phyloP scores from a whole-genome alignment of 2,329 filamentous ascomycete genomes.

The Phoma sp. region DNA sequence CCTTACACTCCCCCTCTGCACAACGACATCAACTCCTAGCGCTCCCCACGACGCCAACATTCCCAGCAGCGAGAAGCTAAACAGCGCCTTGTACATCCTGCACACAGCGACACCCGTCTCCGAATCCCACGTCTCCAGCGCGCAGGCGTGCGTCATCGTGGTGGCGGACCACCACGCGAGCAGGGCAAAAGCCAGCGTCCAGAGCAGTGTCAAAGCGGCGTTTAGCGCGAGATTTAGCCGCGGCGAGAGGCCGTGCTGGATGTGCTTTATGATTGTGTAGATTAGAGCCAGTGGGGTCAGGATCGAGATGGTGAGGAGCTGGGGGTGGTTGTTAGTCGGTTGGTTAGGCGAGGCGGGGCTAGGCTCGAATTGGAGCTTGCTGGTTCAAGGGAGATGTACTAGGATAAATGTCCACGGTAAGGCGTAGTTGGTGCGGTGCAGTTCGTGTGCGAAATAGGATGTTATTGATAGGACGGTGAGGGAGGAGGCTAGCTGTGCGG shows the following conservation, averaged over 20 bases:
- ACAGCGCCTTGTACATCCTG: conserved; percentile 65
- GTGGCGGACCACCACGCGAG: conserved; percentile 61
- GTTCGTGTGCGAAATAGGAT: conserved; percentile 62
- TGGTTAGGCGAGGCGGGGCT: too few relatives aligned
- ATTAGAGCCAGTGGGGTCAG: conserved; percentile 58
- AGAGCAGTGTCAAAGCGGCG: conserved; percentile 56
- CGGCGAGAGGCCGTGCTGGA: conserved; percentile 59
- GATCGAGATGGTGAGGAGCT: conserved; percentile 61
- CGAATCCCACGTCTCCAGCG: conserved; percentile 59
- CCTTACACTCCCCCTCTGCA: conserved; percentile 48
- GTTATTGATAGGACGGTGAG: conserved; percentile 62
- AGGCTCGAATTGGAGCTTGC: too few relatives aligned
- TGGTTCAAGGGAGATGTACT: conserved; percentile 44
- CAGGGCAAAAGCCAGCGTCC: conserved; percentile 59
- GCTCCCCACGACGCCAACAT: conserved; percentile 56
- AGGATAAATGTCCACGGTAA: conserved; percentile 67
- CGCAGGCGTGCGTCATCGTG: conserved; percentile 61
- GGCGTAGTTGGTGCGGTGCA: conserved; percentile 58
- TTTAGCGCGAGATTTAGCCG: conserved; percentile 60
- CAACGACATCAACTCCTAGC: conserved; percentile 59
- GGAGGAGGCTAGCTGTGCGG: conserved; percentile 51
- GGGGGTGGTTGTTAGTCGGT: conserved; percentile 2
- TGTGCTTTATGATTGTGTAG: conserved; percentile 59
- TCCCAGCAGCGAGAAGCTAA: conserved; percentile 61
- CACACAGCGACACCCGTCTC: conserved; percentile 63